Base-by-base conservation (phyloP, 768 basidiomycete species). In the Macrocybe gigantea region DNA sequence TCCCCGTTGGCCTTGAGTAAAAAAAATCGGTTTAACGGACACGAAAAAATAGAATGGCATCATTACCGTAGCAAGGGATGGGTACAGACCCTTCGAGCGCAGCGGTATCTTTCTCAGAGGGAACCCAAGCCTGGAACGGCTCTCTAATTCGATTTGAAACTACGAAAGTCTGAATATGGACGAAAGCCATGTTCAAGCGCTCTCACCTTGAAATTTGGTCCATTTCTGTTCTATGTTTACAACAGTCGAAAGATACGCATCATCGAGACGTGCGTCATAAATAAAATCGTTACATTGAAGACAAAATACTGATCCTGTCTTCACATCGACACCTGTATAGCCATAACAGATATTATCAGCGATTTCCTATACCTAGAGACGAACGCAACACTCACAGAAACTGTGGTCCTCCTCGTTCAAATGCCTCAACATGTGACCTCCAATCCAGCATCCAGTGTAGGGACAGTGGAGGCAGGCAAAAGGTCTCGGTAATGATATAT, bases 261-360 rank as follows among this genome's bases (percentile, higher is more conserved):
- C 61, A 36, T 81, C 79, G 33, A 91, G 57, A 2, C 59, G 62
- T 9, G 73, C 53, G 52, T 87, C 71, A 54, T 84, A 85, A 15
- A 90, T 74, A 50, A 90, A 83, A 59, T 93, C 85, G 34, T 83
- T 73, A 65, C 92, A 94, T 33, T 73, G 68, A 2, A 68, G 61
- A 60, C 93, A 94, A 58, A 78, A 93, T 2, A 93, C 66, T 7
- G 72, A 70, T n/a, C 93, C 92, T 0, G 82, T 77, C 53, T 77
- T 79, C 3, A 79, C 70, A 61, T 94, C 91, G 29, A 80, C 78
- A 57, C 85, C 92, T 93, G 55, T 6, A 38, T 22, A 22, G 22
- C 22, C 22, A 39, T 38, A 34, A 40, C n/a, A 30, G n/a, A 35
- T 38, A 32, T 54, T 13, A 45, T 36, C 10, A 39, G 38, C 6